Base-by-base conservation (phyloP, 371 early-diverging fungal species). In the Mortierella sp. region DNA sequence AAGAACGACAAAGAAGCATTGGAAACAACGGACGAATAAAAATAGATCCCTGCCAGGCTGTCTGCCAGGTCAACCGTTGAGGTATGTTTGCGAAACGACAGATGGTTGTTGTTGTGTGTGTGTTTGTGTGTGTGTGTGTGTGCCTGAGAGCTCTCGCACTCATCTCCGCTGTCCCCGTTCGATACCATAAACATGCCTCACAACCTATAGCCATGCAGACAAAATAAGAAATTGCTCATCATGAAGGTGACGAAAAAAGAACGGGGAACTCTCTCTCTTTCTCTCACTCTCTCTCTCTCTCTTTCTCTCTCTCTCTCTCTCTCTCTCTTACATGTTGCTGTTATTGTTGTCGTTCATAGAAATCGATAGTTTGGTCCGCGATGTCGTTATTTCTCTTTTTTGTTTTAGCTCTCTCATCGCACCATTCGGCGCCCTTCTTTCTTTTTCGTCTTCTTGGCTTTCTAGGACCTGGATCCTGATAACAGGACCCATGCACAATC, bases 21-120 rank as follows among this genome's bases (percentile, higher is more conserved):
- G 55, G 41, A 21, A 27, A 38, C 35, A 54, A 27, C 48, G n/a
- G 71, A 29, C 43, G 68, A 68, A 68, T 68, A 68, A 68, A 68
- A 68, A 68, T 68, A 68, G 68, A 68, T 68, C 24, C 35, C 68
- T n/a, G n/a, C 11, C 56, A 24, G n/a, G 41, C 65, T 35, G 65
- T 38, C 56, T 21, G 38, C 0, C 65, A 63, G 12, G 10, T 18
- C 54, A 38, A 38, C 65, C 10, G 21, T 18, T 38, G 18, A 16
- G 32, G 6, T 32, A 27, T 60, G 63, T 29, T 32, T 29, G 32
- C 12, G 1, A 4, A 5, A 5, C n/a, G 56, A 32, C 18, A 16
- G 21, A 51, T 51, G 58, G 58, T 29, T 56, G 58, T 18, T 18
- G 65, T 35, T 16, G 65, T 63, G 35, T 18, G 14, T 21, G 54